Conservation (phyloP, 2,329 filamentous ascomycete genomes). For the Pseudocercospora pini-densiflorae region DNA sequence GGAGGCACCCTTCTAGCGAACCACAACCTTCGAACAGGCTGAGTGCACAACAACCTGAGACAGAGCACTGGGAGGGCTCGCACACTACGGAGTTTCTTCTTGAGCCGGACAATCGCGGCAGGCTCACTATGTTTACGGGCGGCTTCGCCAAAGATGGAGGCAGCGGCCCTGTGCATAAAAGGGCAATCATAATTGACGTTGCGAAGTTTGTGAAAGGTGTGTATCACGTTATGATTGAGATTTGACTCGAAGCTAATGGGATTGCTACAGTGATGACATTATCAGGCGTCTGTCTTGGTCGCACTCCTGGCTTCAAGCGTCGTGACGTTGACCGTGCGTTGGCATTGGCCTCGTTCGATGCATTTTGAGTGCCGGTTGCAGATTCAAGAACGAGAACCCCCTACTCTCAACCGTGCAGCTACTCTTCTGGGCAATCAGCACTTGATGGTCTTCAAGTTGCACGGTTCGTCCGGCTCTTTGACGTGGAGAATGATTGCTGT, state of each 20-base stretch:
- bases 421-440: too few species aligned
- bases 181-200: slow-evolving; percentile 49
- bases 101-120: background rate
- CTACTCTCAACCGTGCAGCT: too few species aligned
- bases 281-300: slow-evolving; percentile 49
- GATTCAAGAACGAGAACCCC: too few species aligned
- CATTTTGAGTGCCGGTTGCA: slow-evolving; percentile 14
- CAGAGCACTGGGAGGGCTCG: slow-evolving; percentile 7
- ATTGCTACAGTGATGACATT: slow-evolving; percentile 36
- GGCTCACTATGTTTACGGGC: background rate
- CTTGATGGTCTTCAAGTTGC: too few species aligned
- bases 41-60: background rate
- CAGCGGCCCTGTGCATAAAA: slow-evolving; percentile 33
- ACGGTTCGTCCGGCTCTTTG: too few species aligned
- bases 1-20: background rate
- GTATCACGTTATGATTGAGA: slow-evolving; percentile 23
- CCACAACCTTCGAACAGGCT: too few species aligned
- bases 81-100: slow-evolving; percentile 5
- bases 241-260: slow-evolving; percentile 11
- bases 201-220: slow-evolving; percentile 50
- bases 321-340: slow-evolving; percentile 50
- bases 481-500: too few species aligned
- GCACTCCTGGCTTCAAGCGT: slow-evolving; percentile 49
- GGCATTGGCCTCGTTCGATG: slow-evolving; percentile 33
- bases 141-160: background rate